Conservation (phyloP, 768 basidiomycete genomes). For the Inosperma sp. region DNA sequence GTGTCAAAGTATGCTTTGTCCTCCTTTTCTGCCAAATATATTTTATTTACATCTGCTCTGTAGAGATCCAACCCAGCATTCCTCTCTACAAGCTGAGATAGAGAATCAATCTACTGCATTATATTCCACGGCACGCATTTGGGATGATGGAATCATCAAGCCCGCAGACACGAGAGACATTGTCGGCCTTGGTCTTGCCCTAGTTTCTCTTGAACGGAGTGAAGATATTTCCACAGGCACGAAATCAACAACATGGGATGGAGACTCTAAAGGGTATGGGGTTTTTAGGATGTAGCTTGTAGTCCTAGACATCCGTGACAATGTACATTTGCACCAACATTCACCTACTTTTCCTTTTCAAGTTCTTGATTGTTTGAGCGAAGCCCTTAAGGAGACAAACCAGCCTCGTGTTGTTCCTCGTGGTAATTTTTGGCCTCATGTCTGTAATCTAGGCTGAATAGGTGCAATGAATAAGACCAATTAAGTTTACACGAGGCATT, state of each 20-base stretch:
- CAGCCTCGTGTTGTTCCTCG: conserved; percentile 14
- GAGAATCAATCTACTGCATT: conserved; percentile 83
- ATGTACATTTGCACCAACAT: too few relatives aligned
- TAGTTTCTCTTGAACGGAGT: conserved; percentile 50
- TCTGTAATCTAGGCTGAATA: conserved; percentile 14
- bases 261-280: conserved; percentile 68
- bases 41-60: neutral
- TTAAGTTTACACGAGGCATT: too few relatives aligned
- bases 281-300: conserved; percentile 78
- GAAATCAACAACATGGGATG: conserved; percentile 62
- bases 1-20: conserved; percentile 65
- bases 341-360: neutral
- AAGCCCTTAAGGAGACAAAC: conserved; percentile 8
- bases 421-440: conserved; percentile 11
- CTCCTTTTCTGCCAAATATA: too few relatives aligned
- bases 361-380: conserved; percentile 5
- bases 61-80: conserved; percentile 78
- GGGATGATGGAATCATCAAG: conserved; percentile 90
- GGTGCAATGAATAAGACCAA: conserved; percentile 4
- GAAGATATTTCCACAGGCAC: conserved; percentile 13
- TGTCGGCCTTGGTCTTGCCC: conserved; percentile 79
- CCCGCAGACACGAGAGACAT: conserved; percentile 87
- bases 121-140: conserved; percentile 88
- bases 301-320: neutral
- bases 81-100: conserved; percentile 71